Evolutionary conservation across 2,329 filamentous ascomycete species (phyloP).

Genomic region (Aureobasidium sp.): DNA sequence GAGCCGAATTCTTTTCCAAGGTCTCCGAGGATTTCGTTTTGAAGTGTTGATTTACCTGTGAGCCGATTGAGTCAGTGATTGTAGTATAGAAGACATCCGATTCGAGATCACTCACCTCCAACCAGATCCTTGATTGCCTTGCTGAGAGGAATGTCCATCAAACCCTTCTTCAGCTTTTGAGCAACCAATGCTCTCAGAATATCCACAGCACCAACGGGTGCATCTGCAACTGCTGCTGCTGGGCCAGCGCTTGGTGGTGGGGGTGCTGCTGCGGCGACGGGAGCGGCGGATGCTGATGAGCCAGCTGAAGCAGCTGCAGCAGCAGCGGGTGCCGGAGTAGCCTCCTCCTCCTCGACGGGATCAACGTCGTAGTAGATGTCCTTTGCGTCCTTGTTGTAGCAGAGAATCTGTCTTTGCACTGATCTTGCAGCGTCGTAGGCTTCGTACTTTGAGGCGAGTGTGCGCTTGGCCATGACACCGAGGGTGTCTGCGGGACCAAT

Average conservation of each 20-base stretch:
- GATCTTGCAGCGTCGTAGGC: constrained; percentile 96
- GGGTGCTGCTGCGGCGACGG: constrained; percentile 47
- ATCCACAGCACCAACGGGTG: constrained; percentile 79
- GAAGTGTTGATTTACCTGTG: constrained; percentile 89
- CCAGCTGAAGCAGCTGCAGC: constrained; percentile 37
- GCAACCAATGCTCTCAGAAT: constrained; percentile 84
- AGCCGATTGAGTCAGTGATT: neutral
- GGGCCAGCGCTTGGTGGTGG: constrained; percentile 69
- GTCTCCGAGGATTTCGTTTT: constrained; percentile 97
- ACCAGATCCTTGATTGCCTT: constrained; percentile 99
- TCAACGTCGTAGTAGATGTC: constrained; percentile 99
- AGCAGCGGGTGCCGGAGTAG: constrained; percentile 42
- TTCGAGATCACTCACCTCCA: constrained; percentile 59
- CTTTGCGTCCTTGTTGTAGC: constrained; percentile 98
- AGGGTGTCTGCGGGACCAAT: constrained; percentile 94
- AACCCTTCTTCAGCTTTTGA: constrained; percentile 93
- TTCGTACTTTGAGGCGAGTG: constrained; percentile 93
- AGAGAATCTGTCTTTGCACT: constrained; percentile 92
- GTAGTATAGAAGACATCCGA: neutral
- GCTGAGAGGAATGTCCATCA: constrained; percentile 79
- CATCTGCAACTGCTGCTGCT: constrained; percentile 77
- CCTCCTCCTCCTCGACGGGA: constrained; percentile 79
- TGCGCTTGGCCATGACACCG: constrained; percentile 94
- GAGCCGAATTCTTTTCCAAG: constrained; percentile 97
- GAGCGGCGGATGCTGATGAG: constrained; percentile 45